phyloP scores from a whole-genome alignment of 805 yeast species.

The Candida ipomoeae region DNA sequence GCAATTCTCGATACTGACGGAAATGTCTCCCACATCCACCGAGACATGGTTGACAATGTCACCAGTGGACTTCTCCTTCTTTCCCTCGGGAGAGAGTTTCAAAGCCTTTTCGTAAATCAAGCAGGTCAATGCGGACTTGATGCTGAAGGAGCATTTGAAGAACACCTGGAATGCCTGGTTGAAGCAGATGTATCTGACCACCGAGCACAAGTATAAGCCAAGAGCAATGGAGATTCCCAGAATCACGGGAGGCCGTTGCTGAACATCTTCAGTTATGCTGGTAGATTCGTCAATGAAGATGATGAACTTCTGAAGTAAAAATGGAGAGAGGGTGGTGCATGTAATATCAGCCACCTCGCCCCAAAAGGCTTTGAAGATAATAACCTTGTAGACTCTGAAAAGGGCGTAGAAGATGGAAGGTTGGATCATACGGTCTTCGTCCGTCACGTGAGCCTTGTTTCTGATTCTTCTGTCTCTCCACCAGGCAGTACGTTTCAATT shows the following conservation, averaged over 20 bases:
- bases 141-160: conserved; percentile 17
- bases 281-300: conserved; percentile 20
- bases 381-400: conserved; percentile 12
- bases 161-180: conserved; percentile 18
- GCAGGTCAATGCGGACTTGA: conserved; percentile 52
- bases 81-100: conserved; percentile 60
- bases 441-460: conserved; percentile 7
- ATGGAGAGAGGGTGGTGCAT: conserved; percentile 24
- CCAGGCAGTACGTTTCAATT: conserved; percentile 15
- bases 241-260: conserved; percentile 32
- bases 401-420: conserved; percentile 22
- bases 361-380: conserved; percentile 9
- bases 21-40: conserved; percentile 63
- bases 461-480: conserved; percentile 16
- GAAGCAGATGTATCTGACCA: conserved; percentile 18
- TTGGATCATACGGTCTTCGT: conserved; percentile 13
- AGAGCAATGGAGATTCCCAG: conserved; percentile 76
- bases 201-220: conserved; percentile 49
- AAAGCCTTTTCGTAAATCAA: conserved; percentile 69
- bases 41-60: conserved; percentile 76
- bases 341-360: conserved; percentile 23
- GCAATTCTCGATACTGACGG: conserved; percentile 50
- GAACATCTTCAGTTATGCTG: neutral
- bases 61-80: conserved; percentile 61
- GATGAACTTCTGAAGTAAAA: conserved; percentile 28